These are phyloP conservation scores for Pilaira anomala DNA, from an alignment of 192 early-diverging fungal species.

Conservation along the genomic window DNA sequence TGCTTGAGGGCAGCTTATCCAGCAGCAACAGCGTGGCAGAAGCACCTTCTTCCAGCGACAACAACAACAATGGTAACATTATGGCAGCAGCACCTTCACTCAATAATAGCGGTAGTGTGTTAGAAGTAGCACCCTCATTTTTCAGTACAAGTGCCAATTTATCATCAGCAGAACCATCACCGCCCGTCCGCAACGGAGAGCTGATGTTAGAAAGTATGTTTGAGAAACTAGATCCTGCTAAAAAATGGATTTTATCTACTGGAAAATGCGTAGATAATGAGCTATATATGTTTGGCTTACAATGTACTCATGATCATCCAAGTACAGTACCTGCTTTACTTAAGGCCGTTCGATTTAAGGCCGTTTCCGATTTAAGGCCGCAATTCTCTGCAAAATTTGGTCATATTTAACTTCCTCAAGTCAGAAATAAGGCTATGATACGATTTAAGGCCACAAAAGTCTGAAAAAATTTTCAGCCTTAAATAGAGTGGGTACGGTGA, in stretches of 20 bases:
- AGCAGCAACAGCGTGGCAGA: constrained; percentile 7
- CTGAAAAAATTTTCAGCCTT: too few relatives aligned
- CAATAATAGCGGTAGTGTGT: constrained; percentile 4
- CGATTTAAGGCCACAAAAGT: too few relatives aligned
- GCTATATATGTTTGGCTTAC: constrained; percentile 8
- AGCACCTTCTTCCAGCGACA: constrained; percentile 7
- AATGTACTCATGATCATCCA: constrained; percentile 8
- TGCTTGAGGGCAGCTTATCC: constrained; percentile 7
- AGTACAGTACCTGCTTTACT: too few relatives aligned
- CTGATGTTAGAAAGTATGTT: constrained; percentile 8
- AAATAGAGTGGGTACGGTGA: too few relatives aligned
- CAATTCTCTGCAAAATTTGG: too few relatives aligned
- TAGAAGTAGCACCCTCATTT: constrained; percentile 6
- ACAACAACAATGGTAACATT: constrained; percentile 6
- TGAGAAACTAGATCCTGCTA: constrained; percentile 8
- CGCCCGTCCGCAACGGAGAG: constrained; percentile 4
- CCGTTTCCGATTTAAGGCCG: too few relatives aligned
- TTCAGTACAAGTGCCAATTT: constrained; percentile 8
- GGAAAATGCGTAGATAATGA: constrained; percentile 4
- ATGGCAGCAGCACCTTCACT: constrained; percentile 7
- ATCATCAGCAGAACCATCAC: constrained; percentile 8
- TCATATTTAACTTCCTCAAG: too few relatives aligned
- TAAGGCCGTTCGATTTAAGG: too few relatives aligned
- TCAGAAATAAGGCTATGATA: too few relatives aligned
- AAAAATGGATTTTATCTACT: constrained; percentile 8